Evolutionary conservation across 495 filamentous ascomycete species (phyloP), one percentile per base, ranked within the genome.

Genomic region (Geoglossum glabrum): DNA sequence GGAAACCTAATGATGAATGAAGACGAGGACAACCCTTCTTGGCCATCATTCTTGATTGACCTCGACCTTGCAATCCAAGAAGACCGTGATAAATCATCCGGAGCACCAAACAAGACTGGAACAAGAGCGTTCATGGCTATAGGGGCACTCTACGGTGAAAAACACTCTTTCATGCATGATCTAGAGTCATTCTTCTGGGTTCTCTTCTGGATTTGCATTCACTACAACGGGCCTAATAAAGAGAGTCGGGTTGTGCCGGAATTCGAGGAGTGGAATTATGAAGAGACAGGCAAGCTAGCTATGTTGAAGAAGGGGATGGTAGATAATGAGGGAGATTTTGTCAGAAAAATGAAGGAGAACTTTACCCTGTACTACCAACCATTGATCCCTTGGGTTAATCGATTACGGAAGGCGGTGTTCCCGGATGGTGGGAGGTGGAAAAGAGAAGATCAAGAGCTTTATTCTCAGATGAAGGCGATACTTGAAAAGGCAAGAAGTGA

Each of bases 1-100:
- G 66, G 68, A n/a, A 70, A 69, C 52, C 64, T 72, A n/a, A 64
- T 70, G 21, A 62, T 71, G 19, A 70, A 62, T 34, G 64, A 73
- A 56, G 62, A 70, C 17, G 59, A 70, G 55, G 58, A 62, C 23
- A 64, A 67, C 54, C 15, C 43, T 47, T 47, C 43, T n/a, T 47
- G 43, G 43, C 43, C 43, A 23, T 60, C 55, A 34, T 67, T 67
- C 55, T 51, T 68, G 25, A 64, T 72, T 62, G 66, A 71, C 62
- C 59, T 65, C 38, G 63, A 73, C 54, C 65, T 72, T 55, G 61
- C 61, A n/a, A 66, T 69, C 34, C 59, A 57, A 55, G 61, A 60
- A 17, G 56, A 62, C 9, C 31, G 60, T 56, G 56, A 64, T 25
- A 6, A 40, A 34, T 51, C 59, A 1, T 69, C 65, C 15, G 63